Evolutionary conservation across 2,329 filamentous ascomycete genomes (phyloP), one percentile per base, ranked within the genome.

Genomic region (Fusarium marasasianum): DNA sequence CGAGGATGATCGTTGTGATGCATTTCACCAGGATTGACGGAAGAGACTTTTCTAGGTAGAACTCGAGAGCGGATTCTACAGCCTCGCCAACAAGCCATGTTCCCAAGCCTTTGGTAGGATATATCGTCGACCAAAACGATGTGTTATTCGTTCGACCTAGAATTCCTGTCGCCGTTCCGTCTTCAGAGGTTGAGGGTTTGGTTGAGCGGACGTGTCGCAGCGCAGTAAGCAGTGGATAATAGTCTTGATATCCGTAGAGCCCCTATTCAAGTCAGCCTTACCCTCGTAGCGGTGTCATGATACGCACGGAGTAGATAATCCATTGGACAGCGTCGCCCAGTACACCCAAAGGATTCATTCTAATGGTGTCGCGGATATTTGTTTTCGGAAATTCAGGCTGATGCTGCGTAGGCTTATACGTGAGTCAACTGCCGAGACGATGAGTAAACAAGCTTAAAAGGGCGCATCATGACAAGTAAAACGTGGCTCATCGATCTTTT

Each of bases 201-300:
- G 44, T 14, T 3, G 41, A 58, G 18, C 33, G 43, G 2, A 66
- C 62, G 43, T 66, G 64, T 8, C 62, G 61, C 5, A 44, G 24
- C 0, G 43, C 31, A 15, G 61, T 38, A 3, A 29, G 22, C 1
- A 35, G 9, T 10, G 64, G 62, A 14, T 66, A 48, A 2, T 58
- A 48, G 15, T 29, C n/a, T 4, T 66, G 20, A 15, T 58, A 66
- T n/a, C 31, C 48, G 31, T 66, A 66, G 6, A 54, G 62, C 10
- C 18, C 43, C 62, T 66, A 24, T 18, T 2, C 18, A 20, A 1
- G 17, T 66, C 6, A 63, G 22, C 2, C 6, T 10, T 6, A 8
- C 8, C 29, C 6, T 22, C 11, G 7, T 7, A 15, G 6, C 1
- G 9, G 29, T 22, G 14, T 35, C 43, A 17, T 47, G 31, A 17